Conservation (phyloP, 257 asterid genomes). For the Lycium ferocissimum region DNA sequence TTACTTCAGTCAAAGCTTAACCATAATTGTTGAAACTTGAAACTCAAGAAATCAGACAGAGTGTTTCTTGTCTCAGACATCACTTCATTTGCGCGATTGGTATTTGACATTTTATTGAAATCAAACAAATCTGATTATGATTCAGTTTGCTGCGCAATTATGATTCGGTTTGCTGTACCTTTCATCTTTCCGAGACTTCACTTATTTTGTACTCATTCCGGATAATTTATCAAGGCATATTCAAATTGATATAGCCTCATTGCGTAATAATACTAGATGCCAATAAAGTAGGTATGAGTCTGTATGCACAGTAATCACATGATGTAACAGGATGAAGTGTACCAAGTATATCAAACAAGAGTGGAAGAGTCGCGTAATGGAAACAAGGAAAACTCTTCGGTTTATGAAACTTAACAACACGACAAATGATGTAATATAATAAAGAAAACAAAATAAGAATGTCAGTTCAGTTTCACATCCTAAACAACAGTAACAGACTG, state of each 20-base stretch:
- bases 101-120: neutral
- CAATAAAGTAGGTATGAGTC: neutral
- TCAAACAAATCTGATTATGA: neutral
- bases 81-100: neutral
- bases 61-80: neutral
- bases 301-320: neutral
- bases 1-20: neutral
- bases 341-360: slow-evolving; percentile 17
- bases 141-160: neutral
- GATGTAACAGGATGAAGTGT: neutral
- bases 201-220: neutral
- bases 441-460: neutral
- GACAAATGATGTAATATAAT: neutral
- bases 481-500: neutral
- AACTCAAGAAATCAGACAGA: neutral
- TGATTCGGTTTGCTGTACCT: neutral
- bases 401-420: neutral
- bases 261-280: slow-evolving; percentile 17
- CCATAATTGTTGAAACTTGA: neutral
- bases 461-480: neutral
- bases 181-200: slow-evolving; percentile 21
- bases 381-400: neutral
- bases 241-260: neutral
- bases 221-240: neutral
- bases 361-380: neutral